Base-by-base conservation (phyloP, 305 asterid genomes). In the Fraxinus sp. region DNA sequence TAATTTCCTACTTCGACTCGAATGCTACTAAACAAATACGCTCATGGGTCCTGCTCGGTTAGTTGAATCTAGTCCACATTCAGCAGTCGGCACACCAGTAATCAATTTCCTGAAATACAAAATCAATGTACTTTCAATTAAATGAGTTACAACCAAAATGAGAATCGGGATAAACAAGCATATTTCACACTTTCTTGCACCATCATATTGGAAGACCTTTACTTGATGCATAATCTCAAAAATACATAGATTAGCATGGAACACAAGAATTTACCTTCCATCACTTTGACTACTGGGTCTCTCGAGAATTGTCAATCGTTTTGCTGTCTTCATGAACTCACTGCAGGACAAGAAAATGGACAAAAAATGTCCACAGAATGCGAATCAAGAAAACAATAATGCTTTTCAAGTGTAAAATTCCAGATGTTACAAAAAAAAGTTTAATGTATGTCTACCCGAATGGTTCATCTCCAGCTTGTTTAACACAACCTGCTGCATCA, bases 21-120 rank as follows among this genome's bases (percentile, higher is more conserved):
- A 32, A 84, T 68, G 5, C 35, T 52, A 7, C 80, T 89, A 94
- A 0, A 94, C 98, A 74, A 89, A 92, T 87, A 95, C 92, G 89
- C 97, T 90, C 85, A 95, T 80, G 9, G 91, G 90, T 55, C 98
- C 97, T 11, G 97, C 83, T 84, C 86, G 93, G 85, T 89, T 92
- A 26, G 97, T 90, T 13, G 98, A 91, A 84, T 90, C 97, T 4
- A 95, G 93, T 79, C 97, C 97, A 16, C 94, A 92, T 84, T 90
- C 92, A 22, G 88, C 90, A 32, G 88, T 91, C 46, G 91, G 96
- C 84, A 95, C 87, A 80, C 97, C 96, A 16, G 97, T 92, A 7
- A 92, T 86, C 90, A 91, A 85, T 82, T 90, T 95, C 95, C 98
- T 95, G 89, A 75, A 86, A 88, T 35, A 79, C 55, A 81, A 57